A percentile compares a stretch with the other conserved stretches of the same genome.
Evolutionary conservation across 208 protist genomes (phyloP).

Genomic region (Acanthamoeba lenticulata): DNA sequence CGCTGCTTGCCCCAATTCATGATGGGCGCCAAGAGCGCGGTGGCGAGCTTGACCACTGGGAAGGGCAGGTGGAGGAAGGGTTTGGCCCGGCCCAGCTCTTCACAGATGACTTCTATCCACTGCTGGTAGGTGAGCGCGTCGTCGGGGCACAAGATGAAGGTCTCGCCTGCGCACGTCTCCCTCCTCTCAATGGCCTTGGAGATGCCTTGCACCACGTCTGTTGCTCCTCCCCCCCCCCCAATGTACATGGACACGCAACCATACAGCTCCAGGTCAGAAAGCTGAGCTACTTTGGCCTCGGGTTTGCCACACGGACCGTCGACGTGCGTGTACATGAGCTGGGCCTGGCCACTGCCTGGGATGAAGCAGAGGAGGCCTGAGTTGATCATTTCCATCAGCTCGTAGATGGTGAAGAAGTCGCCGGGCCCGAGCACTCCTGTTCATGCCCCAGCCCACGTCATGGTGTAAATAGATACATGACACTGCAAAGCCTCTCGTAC

Average conservation of each 20-base stretch:
- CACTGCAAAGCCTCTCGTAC: background rate
- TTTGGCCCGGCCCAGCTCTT: background rate
- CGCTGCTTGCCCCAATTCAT: constrained; percentile 43
- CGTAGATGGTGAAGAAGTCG: constrained; percentile 52
- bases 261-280: too few species aligned
- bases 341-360: constrained; percentile 2
- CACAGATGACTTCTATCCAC: constrained; percentile 31
- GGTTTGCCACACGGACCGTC: background rate
- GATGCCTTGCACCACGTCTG: constrained; percentile 55
- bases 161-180: background rate
- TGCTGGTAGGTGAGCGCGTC: constrained; percentile 33
- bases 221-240: background rate
- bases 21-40: constrained; percentile 29
- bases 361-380: constrained; percentile 52
- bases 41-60: constrained; percentile 39
- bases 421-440: constrained; percentile 24
- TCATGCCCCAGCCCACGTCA: background rate
- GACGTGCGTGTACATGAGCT: constrained; percentile 44
- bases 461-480: background rate
- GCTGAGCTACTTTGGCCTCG: too few species aligned
- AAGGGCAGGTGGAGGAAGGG: constrained; percentile 57
- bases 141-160: constrained; percentile 8
- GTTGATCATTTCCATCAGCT: constrained; percentile 62
- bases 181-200: background rate
- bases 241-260: background rate